Conservation (phyloP, 495 filamentous ascomycete genomes). For the Podospora tetraspora region DNA sequence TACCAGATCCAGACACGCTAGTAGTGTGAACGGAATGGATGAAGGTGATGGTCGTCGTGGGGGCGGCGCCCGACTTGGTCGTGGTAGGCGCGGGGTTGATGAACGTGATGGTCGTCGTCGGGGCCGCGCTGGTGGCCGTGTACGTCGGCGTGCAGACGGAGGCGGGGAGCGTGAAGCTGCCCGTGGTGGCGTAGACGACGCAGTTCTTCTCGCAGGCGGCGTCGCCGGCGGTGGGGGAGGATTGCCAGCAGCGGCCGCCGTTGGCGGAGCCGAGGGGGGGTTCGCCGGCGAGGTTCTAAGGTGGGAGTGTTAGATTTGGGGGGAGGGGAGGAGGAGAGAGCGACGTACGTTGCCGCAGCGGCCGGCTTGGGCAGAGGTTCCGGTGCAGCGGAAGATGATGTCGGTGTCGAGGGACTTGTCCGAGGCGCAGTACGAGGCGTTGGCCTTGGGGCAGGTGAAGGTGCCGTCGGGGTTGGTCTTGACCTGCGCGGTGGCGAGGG, state of each 20-base stretch:
- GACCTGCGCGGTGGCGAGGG: conserved; percentile 26
- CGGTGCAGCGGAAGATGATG: conserved; percentile 34
- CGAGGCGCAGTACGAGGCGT: conserved; percentile 29
- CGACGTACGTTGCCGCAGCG: conserved; percentile 26
- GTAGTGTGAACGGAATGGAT: neutral
- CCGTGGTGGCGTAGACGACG: conserved; percentile 28
- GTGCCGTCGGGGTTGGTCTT: conserved; percentile 14
- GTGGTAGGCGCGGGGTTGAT: neutral
- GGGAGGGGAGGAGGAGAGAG: neutral
- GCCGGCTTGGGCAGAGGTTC: conserved; percentile 17
- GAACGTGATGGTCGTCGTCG: conserved; percentile 3
- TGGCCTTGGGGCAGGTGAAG: conserved; percentile 21
- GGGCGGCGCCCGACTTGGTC: neutral
- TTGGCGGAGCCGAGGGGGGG: conserved; percentile 21
- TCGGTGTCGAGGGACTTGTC: conserved; percentile 23
- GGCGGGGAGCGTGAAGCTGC: conserved; percentile 23
- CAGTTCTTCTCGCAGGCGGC: conserved; percentile 38
- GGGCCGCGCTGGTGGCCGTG: conserved; percentile 6
- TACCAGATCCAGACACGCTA: neutral
- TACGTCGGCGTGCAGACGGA: conserved; percentile 24
- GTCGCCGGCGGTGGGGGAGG: conserved; percentile 18
- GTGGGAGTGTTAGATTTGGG: neutral
- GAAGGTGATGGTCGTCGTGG: conserved; percentile 1
- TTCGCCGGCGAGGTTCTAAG: conserved; percentile 28
- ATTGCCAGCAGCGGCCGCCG: conserved; percentile 26